These are phyloP conservation scores for Rhizophagus prolifer DNA, from an alignment of 192 early-diverging fungal species.

Conservation along the genomic window DNA sequence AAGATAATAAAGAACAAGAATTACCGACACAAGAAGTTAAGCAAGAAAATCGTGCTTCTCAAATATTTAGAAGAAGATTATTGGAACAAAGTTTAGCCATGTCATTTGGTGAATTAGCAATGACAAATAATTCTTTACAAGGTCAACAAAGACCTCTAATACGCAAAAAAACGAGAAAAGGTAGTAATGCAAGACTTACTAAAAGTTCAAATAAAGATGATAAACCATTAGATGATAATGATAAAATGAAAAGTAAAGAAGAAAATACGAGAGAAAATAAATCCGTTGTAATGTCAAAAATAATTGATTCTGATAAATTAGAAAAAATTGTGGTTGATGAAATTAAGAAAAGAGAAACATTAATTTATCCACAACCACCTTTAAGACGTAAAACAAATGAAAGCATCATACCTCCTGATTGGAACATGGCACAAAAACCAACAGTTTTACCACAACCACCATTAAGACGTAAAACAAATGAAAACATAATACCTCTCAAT, in stretches of 20 bases:
- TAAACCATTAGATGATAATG: background rate
- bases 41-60: constrained; percentile 7
- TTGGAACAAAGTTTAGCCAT: constrained; percentile 11
- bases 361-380: background rate
- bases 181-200: constrained; percentile 22
- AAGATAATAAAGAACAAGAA: background rate
- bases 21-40: too few relatives aligned
- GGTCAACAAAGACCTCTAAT: background rate
- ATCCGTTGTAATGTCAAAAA: background rate
- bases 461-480: background rate
- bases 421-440: background rate
- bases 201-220: background rate
- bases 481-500: background rate
- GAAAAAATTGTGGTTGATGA: background rate
- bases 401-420: background rate
- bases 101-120: background rate
- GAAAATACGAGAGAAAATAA: background rate
- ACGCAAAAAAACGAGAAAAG: constrained; percentile 19
- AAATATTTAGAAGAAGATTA: constrained; percentile 16
- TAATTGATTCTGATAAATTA: background rate
- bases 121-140: background rate
- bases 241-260: background rate
- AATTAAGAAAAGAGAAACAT: constrained; percentile 1
- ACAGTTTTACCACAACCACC: background rate
- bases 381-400: constrained; percentile 1